Conservation (phyloP, 2,329 filamentous ascomycete species). For the Nakataea oryzae region DNA sequence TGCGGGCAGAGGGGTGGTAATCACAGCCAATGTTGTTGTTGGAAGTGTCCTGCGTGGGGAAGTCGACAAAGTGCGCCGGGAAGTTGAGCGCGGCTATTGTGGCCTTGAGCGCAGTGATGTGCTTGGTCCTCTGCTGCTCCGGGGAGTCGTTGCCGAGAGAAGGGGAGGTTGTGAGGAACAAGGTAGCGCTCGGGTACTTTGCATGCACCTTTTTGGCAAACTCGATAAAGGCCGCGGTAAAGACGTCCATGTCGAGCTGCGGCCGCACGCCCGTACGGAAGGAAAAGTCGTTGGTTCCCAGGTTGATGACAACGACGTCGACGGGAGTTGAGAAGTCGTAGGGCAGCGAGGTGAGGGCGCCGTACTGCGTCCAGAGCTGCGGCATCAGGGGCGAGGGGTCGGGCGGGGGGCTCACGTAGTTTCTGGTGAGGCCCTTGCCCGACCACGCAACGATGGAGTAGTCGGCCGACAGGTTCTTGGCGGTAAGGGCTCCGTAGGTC, state of each 20-base stretch:
- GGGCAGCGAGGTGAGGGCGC: constrained; percentile 24
- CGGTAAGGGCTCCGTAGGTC: constrained; percentile 31
- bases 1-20: constrained; percentile 28
- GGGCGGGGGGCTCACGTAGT: constrained; percentile 19
- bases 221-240: constrained; percentile 17
- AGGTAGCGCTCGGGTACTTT: constrained; percentile 22
- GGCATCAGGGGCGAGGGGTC: constrained; percentile 25
- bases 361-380: constrained; percentile 28
- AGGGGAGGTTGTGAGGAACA: constrained; percentile 29
- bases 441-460: constrained; percentile 32
- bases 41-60: constrained; percentile 23
- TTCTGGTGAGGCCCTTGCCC: constrained; percentile 29
- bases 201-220: constrained; percentile 21
- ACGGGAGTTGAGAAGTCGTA: constrained; percentile 25
- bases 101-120: constrained; percentile 21
- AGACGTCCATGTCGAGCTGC: constrained; percentile 15
- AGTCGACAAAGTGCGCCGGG: constrained; percentile 27
- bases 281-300: constrained; percentile 32
- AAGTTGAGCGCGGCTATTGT: constrained; percentile 19
- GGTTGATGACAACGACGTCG: constrained; percentile 29
- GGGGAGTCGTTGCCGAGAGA: constrained; percentile 23
- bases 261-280: constrained; percentile 18
- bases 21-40: constrained; percentile 26
- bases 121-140: constrained; percentile 25
- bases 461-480: constrained; percentile 27